phyloP scores from a whole-genome alignment of 768 basidiomycete species.

The Lactarius hengduanensis region DNA sequence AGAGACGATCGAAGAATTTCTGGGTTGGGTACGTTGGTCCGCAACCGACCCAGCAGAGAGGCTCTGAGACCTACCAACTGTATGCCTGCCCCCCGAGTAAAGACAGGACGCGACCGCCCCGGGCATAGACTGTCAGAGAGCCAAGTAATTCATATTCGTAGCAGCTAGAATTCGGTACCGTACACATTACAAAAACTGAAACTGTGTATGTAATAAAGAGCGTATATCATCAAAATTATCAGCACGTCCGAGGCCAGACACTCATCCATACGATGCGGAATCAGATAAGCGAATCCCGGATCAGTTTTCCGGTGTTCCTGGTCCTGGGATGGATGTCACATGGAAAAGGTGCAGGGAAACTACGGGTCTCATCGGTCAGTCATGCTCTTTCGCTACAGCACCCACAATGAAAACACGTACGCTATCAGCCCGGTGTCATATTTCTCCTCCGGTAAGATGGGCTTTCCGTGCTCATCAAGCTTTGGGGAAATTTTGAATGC shows the following conservation, averaged over 20 bases:
- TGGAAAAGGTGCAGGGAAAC: constrained; percentile 5
- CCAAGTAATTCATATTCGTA: background rate
- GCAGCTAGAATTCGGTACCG: background rate
- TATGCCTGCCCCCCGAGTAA: background rate
- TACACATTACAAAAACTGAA: too few species aligned
- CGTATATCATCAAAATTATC: background rate
- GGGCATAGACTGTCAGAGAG: background rate
- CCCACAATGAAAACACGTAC: constrained; percentile 6
- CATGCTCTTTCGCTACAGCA: background rate
- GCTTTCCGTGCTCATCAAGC: constrained; percentile 16
- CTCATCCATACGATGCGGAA: too few species aligned
- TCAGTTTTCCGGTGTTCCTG: constrained; percentile 4
- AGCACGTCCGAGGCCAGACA: background rate
- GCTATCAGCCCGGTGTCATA: constrained; percentile 20
- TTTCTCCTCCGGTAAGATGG: constrained; percentile 17
- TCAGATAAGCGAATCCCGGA: constrained; percentile 13
- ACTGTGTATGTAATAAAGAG: background rate
- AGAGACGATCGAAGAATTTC: background rate
- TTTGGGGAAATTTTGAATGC: constrained; percentile 14
- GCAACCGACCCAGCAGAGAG: background rate
- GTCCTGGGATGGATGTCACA: constrained; percentile 4
- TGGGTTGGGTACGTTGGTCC: background rate
- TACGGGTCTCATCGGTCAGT: background rate
- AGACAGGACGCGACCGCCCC: background rate
- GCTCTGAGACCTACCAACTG: background rate